Conservation (phyloP, 192 early-diverging fungal species). For the Kappamyces sp. region DNA sequence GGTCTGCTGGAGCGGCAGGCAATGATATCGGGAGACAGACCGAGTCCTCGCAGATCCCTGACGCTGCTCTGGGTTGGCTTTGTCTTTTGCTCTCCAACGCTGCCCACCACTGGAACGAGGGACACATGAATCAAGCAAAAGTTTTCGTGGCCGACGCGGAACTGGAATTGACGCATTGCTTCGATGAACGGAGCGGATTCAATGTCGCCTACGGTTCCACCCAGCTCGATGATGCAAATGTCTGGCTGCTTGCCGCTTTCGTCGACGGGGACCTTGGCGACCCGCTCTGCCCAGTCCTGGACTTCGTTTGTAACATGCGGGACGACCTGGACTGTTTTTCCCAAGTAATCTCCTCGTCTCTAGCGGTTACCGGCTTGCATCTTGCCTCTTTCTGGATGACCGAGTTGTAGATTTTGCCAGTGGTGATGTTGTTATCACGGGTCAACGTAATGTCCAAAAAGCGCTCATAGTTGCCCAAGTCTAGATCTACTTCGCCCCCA, state of each 20-base stretch:
- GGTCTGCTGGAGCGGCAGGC: constrained; percentile 87
- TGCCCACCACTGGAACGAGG: constrained; percentile 91
- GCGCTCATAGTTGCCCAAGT: constrained; percentile 98
- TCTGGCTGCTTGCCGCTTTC: constrained; percentile 76
- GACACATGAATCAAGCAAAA: constrained; percentile 98
- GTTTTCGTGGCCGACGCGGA: constrained; percentile 97
- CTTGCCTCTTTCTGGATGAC: constrained; percentile 85
- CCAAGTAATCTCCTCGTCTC: constrained; percentile 79
- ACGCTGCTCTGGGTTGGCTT: constrained; percentile 98
- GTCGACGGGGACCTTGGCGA: constrained; percentile 83
- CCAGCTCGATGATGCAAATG: constrained; percentile 96
- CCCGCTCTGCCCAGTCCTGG: constrained; percentile 97
- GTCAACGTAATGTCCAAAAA: constrained; percentile 91
- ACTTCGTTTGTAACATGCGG: constrained; percentile 97
- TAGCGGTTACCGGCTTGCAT: constrained; percentile 4
- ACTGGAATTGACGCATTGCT: constrained; percentile 99
- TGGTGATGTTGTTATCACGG: constrained; percentile 98
- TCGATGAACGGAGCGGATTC: constrained; percentile 99
- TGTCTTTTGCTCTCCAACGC: constrained; percentile 98
- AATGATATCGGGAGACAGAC: constrained; percentile 91
- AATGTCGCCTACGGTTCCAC: constrained; percentile 98
- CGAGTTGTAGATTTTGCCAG: constrained; percentile 94
- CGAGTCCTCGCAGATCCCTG: constrained; percentile 88
- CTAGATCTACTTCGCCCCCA: constrained; percentile 97
- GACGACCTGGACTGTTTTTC: constrained; percentile 98